phyloP scores from a whole-genome alignment of 2,329 filamentous ascomycete genomes.

The Aspergillus arachidicola region DNA sequence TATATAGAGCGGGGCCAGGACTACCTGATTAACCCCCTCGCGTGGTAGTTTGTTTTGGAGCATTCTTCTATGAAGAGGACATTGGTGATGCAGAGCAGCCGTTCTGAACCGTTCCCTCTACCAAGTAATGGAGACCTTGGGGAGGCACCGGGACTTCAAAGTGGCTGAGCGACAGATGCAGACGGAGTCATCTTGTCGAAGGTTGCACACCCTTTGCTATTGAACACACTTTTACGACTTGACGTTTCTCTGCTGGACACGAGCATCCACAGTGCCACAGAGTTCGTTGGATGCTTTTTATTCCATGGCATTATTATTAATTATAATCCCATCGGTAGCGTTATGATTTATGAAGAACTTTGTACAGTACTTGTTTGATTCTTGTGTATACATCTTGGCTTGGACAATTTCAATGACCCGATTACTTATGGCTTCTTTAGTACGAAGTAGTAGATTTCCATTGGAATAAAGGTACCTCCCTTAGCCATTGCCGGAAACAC shows the following conservation, averaged over 20 bases:
- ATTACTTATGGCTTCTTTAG: neutral
- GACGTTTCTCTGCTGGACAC: neutral
- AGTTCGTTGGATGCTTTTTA: slow-evolving; percentile 1
- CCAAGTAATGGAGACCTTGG: slow-evolving; percentile 1
- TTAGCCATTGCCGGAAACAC: too few relatives aligned
- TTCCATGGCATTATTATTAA: slow-evolving; percentile 12
- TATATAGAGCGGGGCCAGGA: slow-evolving; percentile 31
- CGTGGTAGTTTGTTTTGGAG: neutral
- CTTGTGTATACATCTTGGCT: slow-evolving; percentile 8
- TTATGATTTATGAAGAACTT: slow-evolving; percentile 16
- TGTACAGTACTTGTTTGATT: slow-evolving; percentile 13
- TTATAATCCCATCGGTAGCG: slow-evolving; percentile 12
- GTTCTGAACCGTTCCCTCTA: neutral
- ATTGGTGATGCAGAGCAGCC: neutral
- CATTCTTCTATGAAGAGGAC: neutral
- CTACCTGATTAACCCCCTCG: neutral
- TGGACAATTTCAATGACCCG: slow-evolving; percentile 1
- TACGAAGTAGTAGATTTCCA: too few relatives aligned
- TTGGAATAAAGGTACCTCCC: too few relatives aligned
- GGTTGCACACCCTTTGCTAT: neutral
- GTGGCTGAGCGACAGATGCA: neutral
- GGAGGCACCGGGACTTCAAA: neutral
- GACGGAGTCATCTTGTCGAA: neutral
- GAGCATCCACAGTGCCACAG: neutral
- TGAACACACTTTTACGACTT: neutral